Conservation (phyloP, 192 early-diverging fungal genomes). For the Backusella tarrabulga region DNA sequence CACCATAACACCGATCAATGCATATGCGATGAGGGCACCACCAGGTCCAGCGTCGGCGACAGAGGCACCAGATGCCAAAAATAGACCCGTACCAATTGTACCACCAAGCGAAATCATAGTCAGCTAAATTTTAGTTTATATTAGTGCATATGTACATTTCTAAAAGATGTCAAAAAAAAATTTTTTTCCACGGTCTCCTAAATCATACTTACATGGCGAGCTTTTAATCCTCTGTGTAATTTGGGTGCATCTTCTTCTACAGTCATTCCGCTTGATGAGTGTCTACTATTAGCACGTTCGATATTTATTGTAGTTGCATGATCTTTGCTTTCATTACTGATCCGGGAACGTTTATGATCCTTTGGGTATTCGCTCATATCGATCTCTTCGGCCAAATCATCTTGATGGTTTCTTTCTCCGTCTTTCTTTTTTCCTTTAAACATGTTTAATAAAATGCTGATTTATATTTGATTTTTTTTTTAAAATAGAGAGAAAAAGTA, state of each 20-base stretch:
- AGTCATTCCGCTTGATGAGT: not conserved
- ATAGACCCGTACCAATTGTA: constrained; percentile 77
- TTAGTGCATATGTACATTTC: not conserved
- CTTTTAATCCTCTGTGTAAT: constrained; percentile 65
- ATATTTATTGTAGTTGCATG: not conserved
- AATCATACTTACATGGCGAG: constrained; percentile 62
- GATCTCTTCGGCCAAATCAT: not conserved
- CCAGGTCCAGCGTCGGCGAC: constrained; percentile 76
- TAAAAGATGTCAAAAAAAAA: not conserved
- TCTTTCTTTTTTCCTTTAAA: not conserved
- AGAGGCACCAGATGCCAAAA: constrained; percentile 76
- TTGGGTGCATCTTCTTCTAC: not conserved
- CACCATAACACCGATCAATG: constrained; percentile 68
- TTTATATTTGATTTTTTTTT: not conserved
- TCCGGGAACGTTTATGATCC: not conserved
- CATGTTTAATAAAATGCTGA: not conserved
- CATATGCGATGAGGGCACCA: constrained; percentile 76
- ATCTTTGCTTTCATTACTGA: not conserved
- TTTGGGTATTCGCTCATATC: not conserved
- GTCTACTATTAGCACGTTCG: not conserved
- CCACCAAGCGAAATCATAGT: constrained; percentile 73
- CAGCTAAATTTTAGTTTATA: constrained; percentile 10
- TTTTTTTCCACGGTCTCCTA: not conserved
- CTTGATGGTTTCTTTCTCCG: not conserved
- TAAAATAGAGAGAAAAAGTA: not conserved